Conservation (phyloP, 441 rosid species). For the Gossypium gossypioides region DNA sequence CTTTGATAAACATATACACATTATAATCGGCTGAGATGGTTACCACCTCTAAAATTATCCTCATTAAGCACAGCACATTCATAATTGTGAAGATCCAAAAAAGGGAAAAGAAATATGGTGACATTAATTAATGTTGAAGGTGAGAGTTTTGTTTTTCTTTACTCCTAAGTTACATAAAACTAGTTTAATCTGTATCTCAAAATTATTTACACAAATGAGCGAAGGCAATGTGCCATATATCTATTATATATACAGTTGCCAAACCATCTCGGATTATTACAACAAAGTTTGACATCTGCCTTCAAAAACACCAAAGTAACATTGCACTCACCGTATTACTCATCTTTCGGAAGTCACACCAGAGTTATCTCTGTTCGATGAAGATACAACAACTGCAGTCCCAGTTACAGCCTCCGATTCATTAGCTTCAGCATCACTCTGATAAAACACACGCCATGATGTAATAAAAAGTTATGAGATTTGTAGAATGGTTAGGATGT, state of each 20-base stretch:
- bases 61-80: neutral
- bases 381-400: constrained; percentile 11
- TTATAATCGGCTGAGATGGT: neutral
- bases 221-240: neutral
- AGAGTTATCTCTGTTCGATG: constrained; percentile 23
- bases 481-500: neutral
- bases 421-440: constrained; percentile 26
- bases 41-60: neutral
- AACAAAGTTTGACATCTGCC: constrained; percentile 12
- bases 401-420: constrained; percentile 10
- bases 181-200: neutral
- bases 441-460: constrained; percentile 3
- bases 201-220: constrained; percentile 7
- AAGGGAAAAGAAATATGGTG: neutral
- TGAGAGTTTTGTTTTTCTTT: neutral
- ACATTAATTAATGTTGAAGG: neutral
- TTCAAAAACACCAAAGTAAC: neutral
- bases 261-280: neutral
- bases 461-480: neutral
- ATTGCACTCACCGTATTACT: neutral
- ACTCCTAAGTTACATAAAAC: constrained; percentile 4
- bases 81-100: neutral
- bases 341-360: constrained; percentile 17
- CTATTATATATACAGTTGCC: constrained; percentile 2
- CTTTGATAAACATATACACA: no score